phyloP scores from a whole-genome alignment of 2,329 filamentous ascomycete genomes.

The Orbilia quercus region DNA sequence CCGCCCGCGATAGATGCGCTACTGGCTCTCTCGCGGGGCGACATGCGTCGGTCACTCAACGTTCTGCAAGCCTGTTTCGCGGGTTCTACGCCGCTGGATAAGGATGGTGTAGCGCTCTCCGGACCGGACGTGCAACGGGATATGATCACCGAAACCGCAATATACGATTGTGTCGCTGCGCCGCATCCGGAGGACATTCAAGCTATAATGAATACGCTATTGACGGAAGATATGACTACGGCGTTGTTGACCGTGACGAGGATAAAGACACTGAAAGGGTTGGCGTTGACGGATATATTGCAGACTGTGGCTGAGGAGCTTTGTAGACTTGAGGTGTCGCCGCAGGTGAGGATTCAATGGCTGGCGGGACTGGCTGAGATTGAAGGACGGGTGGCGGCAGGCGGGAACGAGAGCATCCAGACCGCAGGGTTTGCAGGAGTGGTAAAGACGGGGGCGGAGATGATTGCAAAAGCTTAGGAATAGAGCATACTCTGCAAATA shows the following conservation, averaged over 20 bases:
- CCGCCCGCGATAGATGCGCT: constrained; percentile 83
- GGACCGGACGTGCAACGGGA: constrained; percentile 77
- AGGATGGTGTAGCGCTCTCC: constrained; percentile 68
- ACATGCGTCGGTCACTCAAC: constrained; percentile 94
- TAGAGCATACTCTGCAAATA: neutral
- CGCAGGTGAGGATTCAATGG: constrained; percentile 90
- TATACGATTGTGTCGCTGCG: constrained; percentile 97
- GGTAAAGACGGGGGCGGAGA: constrained; percentile 64
- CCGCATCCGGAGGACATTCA: constrained; percentile 89
- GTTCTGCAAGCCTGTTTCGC: constrained; percentile 97
- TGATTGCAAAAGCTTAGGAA: constrained; percentile 40
- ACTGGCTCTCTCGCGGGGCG: constrained; percentile 88
- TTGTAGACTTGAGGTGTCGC: constrained; percentile 81
- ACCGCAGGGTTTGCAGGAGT: constrained; percentile 93
- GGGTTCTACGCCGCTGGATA: constrained; percentile 72
- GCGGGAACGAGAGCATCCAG: constrained; percentile 86
- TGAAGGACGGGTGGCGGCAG: constrained; percentile 88
- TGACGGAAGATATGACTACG: constrained; percentile 88
- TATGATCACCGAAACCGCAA: constrained; percentile 87
- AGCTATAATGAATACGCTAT: constrained; percentile 83
- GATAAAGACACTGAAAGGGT: constrained; percentile 83
- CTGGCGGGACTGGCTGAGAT: constrained; percentile 90
- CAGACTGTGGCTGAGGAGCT: constrained; percentile 86
- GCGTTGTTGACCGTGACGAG: constrained; percentile 89
- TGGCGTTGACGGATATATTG: constrained; percentile 93